A percentile compares a stretch with the other conserved stretches of the same genome.
Conservation (phyloP, 306 rosid species). For the Citrullus colocynthis region DNA sequence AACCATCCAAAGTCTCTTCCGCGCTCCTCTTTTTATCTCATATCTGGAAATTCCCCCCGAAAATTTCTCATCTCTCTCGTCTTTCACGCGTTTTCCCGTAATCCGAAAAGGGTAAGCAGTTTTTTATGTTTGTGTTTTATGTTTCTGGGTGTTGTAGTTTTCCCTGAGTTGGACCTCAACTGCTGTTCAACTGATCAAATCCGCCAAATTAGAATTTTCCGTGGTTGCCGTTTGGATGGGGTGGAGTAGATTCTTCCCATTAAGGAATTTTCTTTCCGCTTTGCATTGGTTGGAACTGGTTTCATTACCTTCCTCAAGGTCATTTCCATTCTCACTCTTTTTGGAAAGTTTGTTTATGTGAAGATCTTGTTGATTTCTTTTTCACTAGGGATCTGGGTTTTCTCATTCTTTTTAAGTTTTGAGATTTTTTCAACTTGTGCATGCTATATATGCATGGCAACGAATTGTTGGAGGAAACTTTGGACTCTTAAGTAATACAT, state of each 20-base stretch:
- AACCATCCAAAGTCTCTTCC: no score
- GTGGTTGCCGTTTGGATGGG: neutral
- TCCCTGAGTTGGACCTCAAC: conserved; percentile 8
- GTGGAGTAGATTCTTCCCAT: conserved; percentile 8
- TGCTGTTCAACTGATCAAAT: conserved; percentile 11
- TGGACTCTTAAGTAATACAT: neutral
- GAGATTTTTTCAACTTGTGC: neutral
- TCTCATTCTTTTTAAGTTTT: conserved; percentile 3
- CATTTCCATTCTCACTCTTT: neutral
- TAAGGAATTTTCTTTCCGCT: conserved; percentile 5
- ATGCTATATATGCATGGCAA: neutral
- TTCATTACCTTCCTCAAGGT: conserved; percentile 2
- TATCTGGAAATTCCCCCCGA: neutral
- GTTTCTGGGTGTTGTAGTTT: neutral
- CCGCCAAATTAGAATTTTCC: neutral
- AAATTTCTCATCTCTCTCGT: conserved; percentile 13
- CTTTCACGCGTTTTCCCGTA: conserved; percentile 9
- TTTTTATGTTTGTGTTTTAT: neutral
- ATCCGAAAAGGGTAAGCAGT: conserved; percentile 8
- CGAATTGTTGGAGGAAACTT: neutral
- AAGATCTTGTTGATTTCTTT: neutral
- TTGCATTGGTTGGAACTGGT: conserved; percentile 4
- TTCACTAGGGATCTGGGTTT: conserved; percentile 14
- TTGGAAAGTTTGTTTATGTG: neutral
- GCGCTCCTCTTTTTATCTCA: no score